These are phyloP conservation scores for Phaeosphaeriaceae sp. DNA, from an alignment of 2,329 filamentous ascomycete genomes.

Conservation along the genomic window DNA sequence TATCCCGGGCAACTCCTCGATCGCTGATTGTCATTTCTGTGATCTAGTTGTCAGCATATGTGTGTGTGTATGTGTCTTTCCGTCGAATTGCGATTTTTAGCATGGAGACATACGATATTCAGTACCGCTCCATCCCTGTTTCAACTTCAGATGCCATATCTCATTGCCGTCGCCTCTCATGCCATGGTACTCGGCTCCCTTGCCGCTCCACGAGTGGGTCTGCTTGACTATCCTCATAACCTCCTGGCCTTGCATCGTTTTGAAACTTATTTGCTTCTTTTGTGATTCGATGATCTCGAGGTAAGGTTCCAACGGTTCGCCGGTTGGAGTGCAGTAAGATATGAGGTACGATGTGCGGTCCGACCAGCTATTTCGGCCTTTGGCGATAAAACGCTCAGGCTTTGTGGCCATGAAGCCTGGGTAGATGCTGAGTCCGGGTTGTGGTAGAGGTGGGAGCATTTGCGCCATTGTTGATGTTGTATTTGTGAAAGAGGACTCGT, in stretches of 20 bases:
- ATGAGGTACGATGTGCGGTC: constrained; percentile 10
- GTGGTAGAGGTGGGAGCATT: constrained; percentile 15
- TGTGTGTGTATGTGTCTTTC: background rate
- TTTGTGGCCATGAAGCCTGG: constrained; percentile 20
- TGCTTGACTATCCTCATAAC: constrained; percentile 23
- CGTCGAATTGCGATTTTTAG: background rate
- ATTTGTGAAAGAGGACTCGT: no score
- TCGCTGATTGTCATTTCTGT: constrained; percentile 4
- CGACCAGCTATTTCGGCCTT: constrained; percentile 12
- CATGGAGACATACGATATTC: constrained; percentile 18
- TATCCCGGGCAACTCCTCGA: constrained; percentile 8
- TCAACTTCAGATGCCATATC: constrained; percentile 21
- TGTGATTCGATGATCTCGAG: constrained; percentile 18
- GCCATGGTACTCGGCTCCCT: constrained; percentile 19
- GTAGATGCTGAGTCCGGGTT: constrained; percentile 22
- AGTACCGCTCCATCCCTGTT: constrained; percentile 9
- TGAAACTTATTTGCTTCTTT: constrained; percentile 15
- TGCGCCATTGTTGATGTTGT: constrained; percentile 5
- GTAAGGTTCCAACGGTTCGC: constrained; percentile 12
- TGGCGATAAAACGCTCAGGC: constrained; percentile 18
- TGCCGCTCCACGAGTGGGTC: constrained; percentile 9
- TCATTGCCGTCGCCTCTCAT: constrained; percentile 18
- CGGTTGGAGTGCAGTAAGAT: constrained; percentile 9
- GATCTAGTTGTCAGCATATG: background rate
- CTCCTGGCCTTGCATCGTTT: constrained; percentile 16